Conservation (phyloP, 1,284 basidiomycete genomes). For the Peniophora sp. region DNA sequence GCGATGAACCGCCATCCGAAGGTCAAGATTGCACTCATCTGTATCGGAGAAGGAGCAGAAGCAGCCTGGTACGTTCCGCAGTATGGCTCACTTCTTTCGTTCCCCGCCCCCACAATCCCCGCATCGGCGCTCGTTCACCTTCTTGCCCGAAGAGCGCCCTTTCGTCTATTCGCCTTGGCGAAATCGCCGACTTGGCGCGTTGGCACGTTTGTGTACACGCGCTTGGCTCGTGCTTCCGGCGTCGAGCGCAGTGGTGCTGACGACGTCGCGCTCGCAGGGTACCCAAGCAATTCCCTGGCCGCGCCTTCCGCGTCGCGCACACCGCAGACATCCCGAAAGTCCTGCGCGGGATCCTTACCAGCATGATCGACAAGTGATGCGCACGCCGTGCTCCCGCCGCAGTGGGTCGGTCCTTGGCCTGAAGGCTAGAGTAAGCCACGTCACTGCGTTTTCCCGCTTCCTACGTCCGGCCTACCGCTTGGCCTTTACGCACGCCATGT, state of each 20-base stretch:
- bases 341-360: slow-evolving; percentile 28
- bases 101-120: background rate
- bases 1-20: slow-evolving; percentile 55
- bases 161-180: too few species aligned
- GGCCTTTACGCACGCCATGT: too few species aligned
- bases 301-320: slow-evolving; percentile 27
- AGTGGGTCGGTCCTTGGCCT: too few species aligned
- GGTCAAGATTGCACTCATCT: slow-evolving; percentile 57
- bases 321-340: slow-evolving; percentile 33
- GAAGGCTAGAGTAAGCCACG: too few species aligned
- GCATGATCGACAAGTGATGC: slow-evolving; percentile 23
- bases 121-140: too few species aligned
- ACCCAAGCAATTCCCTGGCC: slow-evolving; percentile 38
- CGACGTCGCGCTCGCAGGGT: slow-evolving; percentile 34
- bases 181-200: too few species aligned
- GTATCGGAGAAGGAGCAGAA: slow-evolving; percentile 64
- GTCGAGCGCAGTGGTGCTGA: background rate
- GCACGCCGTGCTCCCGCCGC: too few species aligned
- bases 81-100: background rate
- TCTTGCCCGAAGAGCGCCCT: too few species aligned
- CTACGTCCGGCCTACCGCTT: too few species aligned
- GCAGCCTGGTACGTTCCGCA: slow-evolving; percentile 40
- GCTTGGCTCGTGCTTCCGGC: background rate
- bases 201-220: background rate
- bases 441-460: too few species aligned